Conservation (phyloP, 495 filamentous ascomycete species). For the Xylaria telfairii region DNA sequence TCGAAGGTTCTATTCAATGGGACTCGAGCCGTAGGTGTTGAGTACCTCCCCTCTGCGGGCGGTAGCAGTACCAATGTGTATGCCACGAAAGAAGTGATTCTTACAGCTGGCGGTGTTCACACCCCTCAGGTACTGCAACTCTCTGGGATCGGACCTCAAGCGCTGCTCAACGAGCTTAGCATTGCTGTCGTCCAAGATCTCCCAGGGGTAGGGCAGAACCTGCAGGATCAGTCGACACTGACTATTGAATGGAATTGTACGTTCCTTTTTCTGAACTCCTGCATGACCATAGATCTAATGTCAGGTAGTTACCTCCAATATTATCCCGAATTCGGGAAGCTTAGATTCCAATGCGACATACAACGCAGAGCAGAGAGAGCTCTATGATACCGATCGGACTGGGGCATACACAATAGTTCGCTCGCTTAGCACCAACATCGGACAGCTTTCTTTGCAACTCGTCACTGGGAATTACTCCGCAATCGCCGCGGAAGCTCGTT, state of each 20-base stretch:
- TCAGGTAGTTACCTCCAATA: slow-evolving; percentile 34
- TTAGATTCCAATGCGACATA: slow-evolving; percentile 50
- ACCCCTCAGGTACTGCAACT: slow-evolving; percentile 61
- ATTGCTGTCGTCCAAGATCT: slow-evolving; percentile 53
- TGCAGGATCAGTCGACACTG: slow-evolving; percentile 54
- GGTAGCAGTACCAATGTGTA: slow-evolving; percentile 32
- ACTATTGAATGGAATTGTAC: slow-evolving; percentile 37
- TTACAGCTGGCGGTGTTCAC: slow-evolving; percentile 59
- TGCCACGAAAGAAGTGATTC: slow-evolving; percentile 57
- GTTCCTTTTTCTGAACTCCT: slow-evolving; percentile 34
- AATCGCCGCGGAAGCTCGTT: slow-evolving; percentile 41
- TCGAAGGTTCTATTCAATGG: slow-evolving; percentile 51
- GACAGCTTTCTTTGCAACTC: slow-evolving; percentile 40
- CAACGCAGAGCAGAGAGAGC: slow-evolving; percentile 46
- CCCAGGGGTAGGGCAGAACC: slow-evolving; percentile 59
- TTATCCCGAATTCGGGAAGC: slow-evolving; percentile 33
- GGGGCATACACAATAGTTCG: slow-evolving; percentile 43
- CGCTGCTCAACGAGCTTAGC: slow-evolving; percentile 47
- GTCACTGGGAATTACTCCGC: slow-evolving; percentile 37
- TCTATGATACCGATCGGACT: slow-evolving; percentile 45
- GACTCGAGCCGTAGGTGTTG: slow-evolving; percentile 40
- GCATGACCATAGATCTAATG: slow-evolving; percentile 24
- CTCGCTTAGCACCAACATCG: slow-evolving; percentile 44
- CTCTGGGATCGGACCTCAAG: slow-evolving; percentile 56
- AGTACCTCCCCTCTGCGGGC: slow-evolving; percentile 34